Conservation (phyloP, 768 basidiomycete genomes). For the Mycena kentingensis region DNA sequence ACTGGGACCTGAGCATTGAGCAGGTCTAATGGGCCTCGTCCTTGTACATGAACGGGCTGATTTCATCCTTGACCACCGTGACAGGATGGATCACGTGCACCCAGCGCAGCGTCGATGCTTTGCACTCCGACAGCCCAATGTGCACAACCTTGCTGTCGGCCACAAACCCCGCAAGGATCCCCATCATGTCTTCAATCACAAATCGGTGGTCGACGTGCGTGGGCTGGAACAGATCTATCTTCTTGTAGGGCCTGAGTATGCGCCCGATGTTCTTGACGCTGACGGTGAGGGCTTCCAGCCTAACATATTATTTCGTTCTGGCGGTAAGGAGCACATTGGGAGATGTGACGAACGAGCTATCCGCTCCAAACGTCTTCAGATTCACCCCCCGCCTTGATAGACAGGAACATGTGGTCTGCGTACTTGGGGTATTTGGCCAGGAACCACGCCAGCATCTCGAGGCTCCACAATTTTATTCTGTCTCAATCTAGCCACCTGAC, state of each 20-base stretch:
- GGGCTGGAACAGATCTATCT: constrained; percentile 60
- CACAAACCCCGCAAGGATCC: constrained; percentile 43
- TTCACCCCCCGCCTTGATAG: constrained; percentile 31
- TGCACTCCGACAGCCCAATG: constrained; percentile 61
- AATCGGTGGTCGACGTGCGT: constrained; percentile 48
- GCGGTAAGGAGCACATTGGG: not conserved
- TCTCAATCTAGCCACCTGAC: too few species aligned
- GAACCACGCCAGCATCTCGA: constrained; percentile 53
- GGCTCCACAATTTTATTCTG: too few species aligned
- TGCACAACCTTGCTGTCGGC: constrained; percentile 60
- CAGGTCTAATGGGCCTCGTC: too few species aligned
- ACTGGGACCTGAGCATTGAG: too few species aligned
- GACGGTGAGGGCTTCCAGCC: constrained; percentile 8
- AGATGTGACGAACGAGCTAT: constrained; percentile 16
- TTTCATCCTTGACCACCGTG: constrained; percentile 65
- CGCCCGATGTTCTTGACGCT: constrained; percentile 49
- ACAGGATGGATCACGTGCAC: constrained; percentile 45
- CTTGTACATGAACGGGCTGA: constrained; percentile 63
- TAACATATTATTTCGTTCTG: not conserved
- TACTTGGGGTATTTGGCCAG: constrained; percentile 42
- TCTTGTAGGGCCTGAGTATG: constrained; percentile 52
- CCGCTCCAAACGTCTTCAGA: not conserved
- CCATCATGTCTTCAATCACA: constrained; percentile 48
- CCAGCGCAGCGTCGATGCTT: constrained; percentile 47
- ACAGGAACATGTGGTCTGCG: constrained; percentile 37